Evolutionary conservation across 2,329 filamentous ascomycete genomes (phyloP).

Genomic region (Calonectria leucothoes): DNA sequence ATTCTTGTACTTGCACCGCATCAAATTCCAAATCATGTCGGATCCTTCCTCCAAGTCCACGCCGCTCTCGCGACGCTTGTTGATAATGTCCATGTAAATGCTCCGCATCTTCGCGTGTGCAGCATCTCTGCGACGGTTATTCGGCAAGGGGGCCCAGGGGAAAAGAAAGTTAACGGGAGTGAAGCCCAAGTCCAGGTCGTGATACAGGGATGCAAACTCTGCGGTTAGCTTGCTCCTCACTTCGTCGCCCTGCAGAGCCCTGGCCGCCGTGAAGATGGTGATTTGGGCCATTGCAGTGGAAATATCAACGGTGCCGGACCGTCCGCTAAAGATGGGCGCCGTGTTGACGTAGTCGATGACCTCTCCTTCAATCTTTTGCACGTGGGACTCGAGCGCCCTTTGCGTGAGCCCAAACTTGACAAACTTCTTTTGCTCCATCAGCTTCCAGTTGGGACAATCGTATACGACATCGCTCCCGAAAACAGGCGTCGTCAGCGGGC

Average conservation of each 20-base stretch:
- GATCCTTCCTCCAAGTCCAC: conserved; percentile 56
- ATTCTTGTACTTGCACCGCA: conserved; percentile 81
- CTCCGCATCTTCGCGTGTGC: conserved; percentile 78
- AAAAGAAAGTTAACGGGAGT: conserved; percentile 85
- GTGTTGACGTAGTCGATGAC: conserved; percentile 72
- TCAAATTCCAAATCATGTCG: conserved; percentile 84
- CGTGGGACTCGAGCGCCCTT: conserved; percentile 73
- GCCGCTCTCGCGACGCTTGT: conserved; percentile 65
- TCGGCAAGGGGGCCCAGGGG: conserved; percentile 81
- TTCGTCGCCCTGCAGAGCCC: conserved; percentile 80
- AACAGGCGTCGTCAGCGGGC: conserved; percentile 62
- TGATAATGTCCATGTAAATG: conserved; percentile 79
- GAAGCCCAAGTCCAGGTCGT: conserved; percentile 82
- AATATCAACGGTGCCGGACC: conserved; percentile 72
- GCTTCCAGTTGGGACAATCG: conserved; percentile 84
- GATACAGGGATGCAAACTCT: conserved; percentile 80
- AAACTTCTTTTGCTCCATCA: conserved; percentile 92
- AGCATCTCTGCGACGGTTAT: conserved; percentile 77
- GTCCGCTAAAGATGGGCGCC: conserved; percentile 67
- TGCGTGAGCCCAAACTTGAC: conserved; percentile 78
- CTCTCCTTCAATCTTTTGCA: conserved; percentile 78
- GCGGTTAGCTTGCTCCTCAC: conserved; percentile 78
- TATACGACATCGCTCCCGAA: conserved; percentile 86
- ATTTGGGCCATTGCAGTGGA: conserved; percentile 78
- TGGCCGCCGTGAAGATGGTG: conserved; percentile 84